A percentile compares a stretch with the other conserved stretches of the same genome.
These are phyloP conservation scores for Tetragonia tetragonoides DNA, from an alignment of 148 eudicot species.

Conservation along the genomic window DNA sequence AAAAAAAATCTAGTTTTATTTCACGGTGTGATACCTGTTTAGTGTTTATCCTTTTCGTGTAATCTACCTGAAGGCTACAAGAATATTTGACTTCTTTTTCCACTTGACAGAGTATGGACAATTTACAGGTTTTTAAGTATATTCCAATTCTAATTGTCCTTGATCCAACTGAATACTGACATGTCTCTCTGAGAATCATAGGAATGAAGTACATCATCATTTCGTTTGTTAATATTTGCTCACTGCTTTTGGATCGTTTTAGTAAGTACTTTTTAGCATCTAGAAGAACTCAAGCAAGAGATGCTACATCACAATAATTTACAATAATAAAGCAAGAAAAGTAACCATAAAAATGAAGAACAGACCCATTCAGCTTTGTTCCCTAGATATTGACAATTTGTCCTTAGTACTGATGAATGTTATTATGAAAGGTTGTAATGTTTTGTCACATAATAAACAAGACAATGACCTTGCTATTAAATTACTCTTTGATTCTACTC, in stretches of 20 bases:
- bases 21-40: background rate
- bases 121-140: background rate
- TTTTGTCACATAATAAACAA: conserved; percentile 8
- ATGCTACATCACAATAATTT: background rate
- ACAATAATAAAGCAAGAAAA: background rate
- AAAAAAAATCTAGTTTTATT: background rate
- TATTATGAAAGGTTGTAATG: background rate
- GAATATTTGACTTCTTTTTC: background rate
- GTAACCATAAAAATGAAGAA: background rate
- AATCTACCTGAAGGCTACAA: background rate
- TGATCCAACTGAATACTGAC: conserved; percentile 14
- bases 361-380: background rate
- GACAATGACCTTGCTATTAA: background rate
- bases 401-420: conserved; percentile 9
- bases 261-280: conserved; percentile 14
- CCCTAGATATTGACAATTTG: conserved; percentile 7
- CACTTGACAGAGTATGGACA: background rate
- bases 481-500: background rate
- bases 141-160: background rate
- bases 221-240: conserved; percentile 18
- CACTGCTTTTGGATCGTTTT: conserved; percentile 17
- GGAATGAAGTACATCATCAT: conserved; percentile 16
- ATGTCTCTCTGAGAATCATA: conserved; percentile 21
- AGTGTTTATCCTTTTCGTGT: background rate
- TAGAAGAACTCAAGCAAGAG: conserved; percentile 4